These are phyloP conservation scores for Corylus americana DNA, from an alignment of 306 rosid genomes.

Conservation along the genomic window DNA sequence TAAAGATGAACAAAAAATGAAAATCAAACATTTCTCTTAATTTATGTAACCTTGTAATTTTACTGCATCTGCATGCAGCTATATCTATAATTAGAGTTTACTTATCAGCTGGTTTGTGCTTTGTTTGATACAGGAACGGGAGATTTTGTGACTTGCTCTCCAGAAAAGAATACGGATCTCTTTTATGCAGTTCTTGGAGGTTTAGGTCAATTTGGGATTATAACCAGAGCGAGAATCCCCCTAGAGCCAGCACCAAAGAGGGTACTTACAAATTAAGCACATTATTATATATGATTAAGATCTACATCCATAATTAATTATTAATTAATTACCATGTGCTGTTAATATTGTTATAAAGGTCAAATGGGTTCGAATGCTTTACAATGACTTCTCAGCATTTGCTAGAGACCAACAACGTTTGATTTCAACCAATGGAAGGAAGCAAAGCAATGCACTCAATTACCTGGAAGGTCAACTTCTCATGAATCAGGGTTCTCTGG, in stretches of 20 bases:
- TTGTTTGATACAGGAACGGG: conserved; percentile 56
- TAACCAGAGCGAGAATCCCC: conserved; percentile 72
- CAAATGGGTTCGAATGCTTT: conserved; percentile 71
- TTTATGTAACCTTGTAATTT: background rate
- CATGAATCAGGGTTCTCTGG: conserved; percentile 56
- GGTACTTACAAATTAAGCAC: conserved; percentile 34
- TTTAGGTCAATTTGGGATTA: conserved; percentile 77
- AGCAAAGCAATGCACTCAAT: conserved; percentile 49
- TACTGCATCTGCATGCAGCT: conserved; percentile 35
- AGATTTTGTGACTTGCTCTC: conserved; percentile 61
- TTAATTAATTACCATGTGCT: no score
- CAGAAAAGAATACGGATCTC: conserved; percentile 48
- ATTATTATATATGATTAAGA: no score
- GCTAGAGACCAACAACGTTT: conserved; percentile 38
- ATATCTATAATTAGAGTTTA: background rate
- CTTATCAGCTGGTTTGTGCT: background rate
- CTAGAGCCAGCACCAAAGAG: conserved; percentile 67
- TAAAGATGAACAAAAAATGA: no score
- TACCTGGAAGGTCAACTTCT: conserved; percentile 77
- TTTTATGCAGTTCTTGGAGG: conserved; percentile 79
- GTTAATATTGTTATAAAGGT: conserved; percentile 27
- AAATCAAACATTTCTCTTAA: no score
- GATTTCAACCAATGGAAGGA: conserved; percentile 44
- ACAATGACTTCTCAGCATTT: conserved; percentile 56
- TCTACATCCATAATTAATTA: no score